A percentile compares a stretch with the other conserved stretches of the same genome.
These are phyloP conservation scores for Waltergamsia citrina DNA, from an alignment of 2,329 filamentous ascomycete species.

Conservation along the genomic window DNA sequence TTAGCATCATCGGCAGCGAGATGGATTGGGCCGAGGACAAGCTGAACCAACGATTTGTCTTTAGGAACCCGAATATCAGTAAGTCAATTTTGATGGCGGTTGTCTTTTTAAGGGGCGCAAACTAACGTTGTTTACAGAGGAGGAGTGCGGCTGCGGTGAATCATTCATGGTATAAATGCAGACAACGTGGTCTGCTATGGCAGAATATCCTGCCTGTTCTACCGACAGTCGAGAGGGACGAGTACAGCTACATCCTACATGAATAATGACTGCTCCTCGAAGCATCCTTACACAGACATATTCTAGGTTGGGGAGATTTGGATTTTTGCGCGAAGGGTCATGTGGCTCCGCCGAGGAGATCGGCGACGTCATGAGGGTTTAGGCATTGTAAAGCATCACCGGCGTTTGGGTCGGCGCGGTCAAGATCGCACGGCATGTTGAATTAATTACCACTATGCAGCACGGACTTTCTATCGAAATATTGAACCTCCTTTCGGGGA, in stretches of 20 bases:
- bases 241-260: neutral
- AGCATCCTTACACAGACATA: no score
- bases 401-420: constrained; percentile 1
- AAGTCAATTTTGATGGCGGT: constrained; percentile 33
- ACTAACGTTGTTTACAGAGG: constrained; percentile 53
- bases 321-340: no score
- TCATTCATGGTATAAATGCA: constrained; percentile 70
- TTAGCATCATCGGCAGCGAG: constrained; percentile 96
- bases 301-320: no score
- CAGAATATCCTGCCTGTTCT: no score
- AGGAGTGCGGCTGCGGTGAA: constrained; percentile 92
- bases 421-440: neutral
- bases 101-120: neutral
- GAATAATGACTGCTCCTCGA: no score
- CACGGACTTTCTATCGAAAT: no score
- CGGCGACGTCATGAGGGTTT: no score
- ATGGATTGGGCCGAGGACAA: constrained; percentile 99
- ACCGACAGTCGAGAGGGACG: neutral
- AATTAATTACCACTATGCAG: neutral
- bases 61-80: constrained; percentile 98
- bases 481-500: no score
- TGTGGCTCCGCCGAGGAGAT: no score
- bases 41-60: constrained; percentile 83
- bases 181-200: neutral
- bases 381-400: no score